A percentile compares a stretch with the other conserved stretches of the same genome.
These are phyloP conservation scores for Penicillium griseofulvum DNA, from an alignment of 2,329 filamentous ascomycete genomes.

Conservation along the genomic window DNA sequence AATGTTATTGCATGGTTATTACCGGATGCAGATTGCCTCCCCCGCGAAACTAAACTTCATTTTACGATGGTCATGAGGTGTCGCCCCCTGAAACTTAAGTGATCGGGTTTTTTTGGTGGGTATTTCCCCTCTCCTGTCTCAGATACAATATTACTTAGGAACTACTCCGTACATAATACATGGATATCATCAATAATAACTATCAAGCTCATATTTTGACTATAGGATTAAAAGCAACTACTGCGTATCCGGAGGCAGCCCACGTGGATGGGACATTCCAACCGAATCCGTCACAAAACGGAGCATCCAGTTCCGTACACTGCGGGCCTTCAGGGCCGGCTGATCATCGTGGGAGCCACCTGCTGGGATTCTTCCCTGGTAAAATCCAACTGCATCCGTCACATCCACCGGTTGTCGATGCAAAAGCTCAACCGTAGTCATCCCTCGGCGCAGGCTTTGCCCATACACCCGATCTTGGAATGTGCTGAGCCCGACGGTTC, in stretches of 20 bases:
- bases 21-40: conserved; percentile 9
- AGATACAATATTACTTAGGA: neutral
- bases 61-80: conserved; percentile 17
- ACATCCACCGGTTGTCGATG: conserved; percentile 55
- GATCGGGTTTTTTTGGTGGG: conserved; percentile 3
- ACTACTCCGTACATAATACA: too few species aligned
- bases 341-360: conserved; percentile 38
- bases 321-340: conserved; percentile 62
- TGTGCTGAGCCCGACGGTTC: conserved; percentile 72
- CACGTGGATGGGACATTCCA: conserved; percentile 26
- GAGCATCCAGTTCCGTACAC: conserved; percentile 72
- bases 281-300: conserved; percentile 59
- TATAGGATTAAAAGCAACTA: conserved; percentile 8
- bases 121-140: conserved; percentile 8
- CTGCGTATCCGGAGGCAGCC: conserved; percentile 43
- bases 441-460: conserved; percentile 69
- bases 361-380: conserved; percentile 50
- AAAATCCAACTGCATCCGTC: conserved; percentile 56
- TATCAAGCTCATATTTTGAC: too few species aligned
- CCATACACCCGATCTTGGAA: conserved; percentile 80
- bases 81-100: conserved; percentile 18
- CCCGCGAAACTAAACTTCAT: conserved; percentile 16
- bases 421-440: conserved; percentile 68
- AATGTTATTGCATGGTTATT: conserved; percentile 16
- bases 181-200: too few species aligned